Evolutionary conservation across 2,329 filamentous ascomycete genomes (phyloP).

Genomic region (Phyllachora maydis): DNA sequence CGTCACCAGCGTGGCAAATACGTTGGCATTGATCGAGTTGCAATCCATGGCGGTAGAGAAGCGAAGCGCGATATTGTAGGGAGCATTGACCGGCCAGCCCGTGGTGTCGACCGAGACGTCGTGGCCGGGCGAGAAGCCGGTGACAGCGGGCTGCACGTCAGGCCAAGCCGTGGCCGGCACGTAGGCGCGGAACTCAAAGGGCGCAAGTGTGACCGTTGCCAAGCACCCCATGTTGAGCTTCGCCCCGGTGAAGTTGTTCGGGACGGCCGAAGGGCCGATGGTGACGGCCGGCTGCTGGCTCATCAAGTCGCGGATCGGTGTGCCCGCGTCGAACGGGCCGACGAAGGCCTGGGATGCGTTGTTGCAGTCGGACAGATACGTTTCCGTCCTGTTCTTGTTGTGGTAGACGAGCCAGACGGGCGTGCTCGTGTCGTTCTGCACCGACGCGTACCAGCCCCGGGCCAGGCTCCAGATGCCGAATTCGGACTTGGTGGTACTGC

Average conservation of each 20-base stretch:
- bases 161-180: slow-evolving; percentile 29
- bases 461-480: slow-evolving; percentile 38
- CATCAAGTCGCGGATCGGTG: slow-evolving; percentile 38
- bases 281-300: slow-evolving; percentile 35
- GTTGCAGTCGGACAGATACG: slow-evolving; percentile 23
- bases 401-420: slow-evolving; percentile 27
- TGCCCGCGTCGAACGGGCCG: slow-evolving; percentile 29
- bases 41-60: slow-evolving; percentile 41
- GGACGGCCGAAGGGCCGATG: slow-evolving; percentile 21
- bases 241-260: slow-evolving; percentile 23
- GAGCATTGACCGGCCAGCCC: slow-evolving; percentile 13
- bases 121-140: slow-evolving; percentile 36
- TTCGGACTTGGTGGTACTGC: slow-evolving; percentile 29
- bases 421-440: slow-evolving; percentile 15
- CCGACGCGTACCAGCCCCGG: slow-evolving; percentile 27
- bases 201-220: slow-evolving; percentile 23
- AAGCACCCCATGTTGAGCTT: slow-evolving; percentile 30
- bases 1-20: slow-evolving; percentile 28
- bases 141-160: slow-evolving; percentile 31
- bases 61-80: slow-evolving; percentile 22
- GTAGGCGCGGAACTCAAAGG: slow-evolving; percentile 37
- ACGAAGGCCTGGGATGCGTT: slow-evolving; percentile 23
- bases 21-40: slow-evolving; percentile 19
- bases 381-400: slow-evolving; percentile 25
- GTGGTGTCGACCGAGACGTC: slow-evolving; percentile 29